Evolutionary conservation across 2,329 filamentous ascomycete species (phyloP).

Genomic region (Calonectria pseudoreteaudii): DNA sequence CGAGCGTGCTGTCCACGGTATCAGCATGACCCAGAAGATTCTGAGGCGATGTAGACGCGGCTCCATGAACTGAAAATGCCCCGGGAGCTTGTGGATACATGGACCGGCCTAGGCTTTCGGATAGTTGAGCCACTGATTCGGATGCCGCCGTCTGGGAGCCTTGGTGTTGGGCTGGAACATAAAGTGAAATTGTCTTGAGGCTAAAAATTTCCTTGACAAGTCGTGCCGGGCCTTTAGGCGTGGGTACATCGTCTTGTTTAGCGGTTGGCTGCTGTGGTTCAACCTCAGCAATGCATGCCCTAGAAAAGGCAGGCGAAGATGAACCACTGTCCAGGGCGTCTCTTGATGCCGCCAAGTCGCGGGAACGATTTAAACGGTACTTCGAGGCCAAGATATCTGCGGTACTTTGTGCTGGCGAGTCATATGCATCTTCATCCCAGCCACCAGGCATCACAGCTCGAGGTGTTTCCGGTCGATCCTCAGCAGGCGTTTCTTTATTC

Average conservation of each 20-base stretch:
- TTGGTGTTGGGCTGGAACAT: slow-evolving; percentile 63
- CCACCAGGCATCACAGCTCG: slow-evolving; percentile 60
- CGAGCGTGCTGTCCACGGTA: slow-evolving; percentile 49
- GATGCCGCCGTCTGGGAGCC: slow-evolving; percentile 50
- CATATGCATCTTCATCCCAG: slow-evolving; percentile 58
- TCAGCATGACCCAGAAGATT: slow-evolving; percentile 5
- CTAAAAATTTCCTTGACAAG: slow-evolving; percentile 67
- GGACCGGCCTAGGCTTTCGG: slow-evolving; percentile 51
- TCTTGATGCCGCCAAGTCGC: slow-evolving; percentile 18
- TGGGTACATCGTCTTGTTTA: slow-evolving; percentile 56
- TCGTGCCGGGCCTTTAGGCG: slow-evolving; percentile 65
- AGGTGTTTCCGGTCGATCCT: slow-evolving; percentile 20
- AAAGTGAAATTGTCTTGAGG: slow-evolving; percentile 64
- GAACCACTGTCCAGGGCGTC: slow-evolving; percentile 38
- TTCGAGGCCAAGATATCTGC: slow-evolving; percentile 17
- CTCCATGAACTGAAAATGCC: slow-evolving; percentile 66
- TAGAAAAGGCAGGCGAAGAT: slow-evolving; percentile 46
- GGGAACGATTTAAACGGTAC: slow-evolving; percentile 17
- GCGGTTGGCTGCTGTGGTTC: slow-evolving; percentile 25
- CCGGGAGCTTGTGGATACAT: slow-evolving; percentile 68
- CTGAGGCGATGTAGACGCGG: slow-evolving; percentile 20
- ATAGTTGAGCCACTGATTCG: slow-evolving; percentile 44
- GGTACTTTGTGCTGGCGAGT: slow-evolving; percentile 24
- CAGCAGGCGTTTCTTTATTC: not conserved
- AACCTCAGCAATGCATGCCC: slow-evolving; percentile 35